Conservation (phyloP, 2,329 filamentous ascomycete genomes). For the Trichoderma pleuroti region DNA sequence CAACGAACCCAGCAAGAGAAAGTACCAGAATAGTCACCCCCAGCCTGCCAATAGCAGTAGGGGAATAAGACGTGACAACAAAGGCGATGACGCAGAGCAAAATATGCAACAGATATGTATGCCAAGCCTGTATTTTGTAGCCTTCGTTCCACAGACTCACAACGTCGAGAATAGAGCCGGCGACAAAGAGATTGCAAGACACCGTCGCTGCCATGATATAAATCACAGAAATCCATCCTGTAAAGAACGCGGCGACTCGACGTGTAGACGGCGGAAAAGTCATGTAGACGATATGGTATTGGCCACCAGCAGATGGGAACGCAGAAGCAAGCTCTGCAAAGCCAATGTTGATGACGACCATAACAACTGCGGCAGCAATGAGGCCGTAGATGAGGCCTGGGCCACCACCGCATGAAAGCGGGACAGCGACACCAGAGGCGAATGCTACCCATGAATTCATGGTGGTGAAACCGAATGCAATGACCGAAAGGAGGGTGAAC, state of each 20-base stretch:
- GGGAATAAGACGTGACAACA: conserved; percentile 22
- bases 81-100: conserved; percentile 26
- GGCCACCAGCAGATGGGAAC: conserved; percentile 27
- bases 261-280: conserved; percentile 25
- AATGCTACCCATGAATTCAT: conserved; percentile 30
- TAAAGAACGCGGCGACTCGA: conserved; percentile 26
- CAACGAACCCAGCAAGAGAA: conserved; percentile 25
- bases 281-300: conserved; percentile 30
- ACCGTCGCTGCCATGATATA: conserved; percentile 27
- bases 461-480: conserved; percentile 28
- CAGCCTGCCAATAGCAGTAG: conserved; percentile 24
- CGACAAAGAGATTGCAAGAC: conserved; percentile 29
- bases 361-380: conserved; percentile 24
- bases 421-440: conserved; percentile 26
- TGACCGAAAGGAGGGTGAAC: conserved; percentile 27
- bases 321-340: conserved; percentile 28
- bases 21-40: conserved; percentile 26
- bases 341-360: conserved; percentile 26
- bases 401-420: conserved; percentile 26
- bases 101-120: conserved; percentile 27
- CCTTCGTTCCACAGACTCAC: conserved; percentile 23
- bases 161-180: conserved; percentile 25
- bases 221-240: conserved; percentile 26
- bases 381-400: conserved; percentile 28
- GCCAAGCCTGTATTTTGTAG: conserved; percentile 25